Evolutionary conservation across 768 basidiomycete species (phyloP).

Genomic region (Boletus insuetus): DNA sequence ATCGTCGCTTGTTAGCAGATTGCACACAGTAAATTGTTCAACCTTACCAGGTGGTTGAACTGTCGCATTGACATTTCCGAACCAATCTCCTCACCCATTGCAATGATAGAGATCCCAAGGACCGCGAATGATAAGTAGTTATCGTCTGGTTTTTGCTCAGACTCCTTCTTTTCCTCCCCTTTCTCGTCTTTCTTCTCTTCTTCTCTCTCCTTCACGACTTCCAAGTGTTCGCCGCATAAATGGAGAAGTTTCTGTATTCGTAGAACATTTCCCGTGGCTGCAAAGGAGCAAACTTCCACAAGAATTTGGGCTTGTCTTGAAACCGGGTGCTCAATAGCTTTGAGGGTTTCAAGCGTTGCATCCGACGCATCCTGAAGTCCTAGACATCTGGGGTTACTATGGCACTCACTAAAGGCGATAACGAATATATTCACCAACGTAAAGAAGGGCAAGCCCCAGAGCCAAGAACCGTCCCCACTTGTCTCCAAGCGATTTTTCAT

Average conservation of each 20-base stretch:
- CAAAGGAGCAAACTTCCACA: constrained; percentile 91
- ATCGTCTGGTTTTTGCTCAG: constrained; percentile 56
- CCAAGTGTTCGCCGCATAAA: constrained; percentile 89
- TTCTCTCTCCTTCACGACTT: constrained; percentile 39
- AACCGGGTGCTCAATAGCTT: constrained; percentile 90
- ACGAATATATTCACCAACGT: constrained; percentile 61
- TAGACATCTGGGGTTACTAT: constrained; percentile 32
- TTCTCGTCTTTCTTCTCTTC: constrained; percentile 55
- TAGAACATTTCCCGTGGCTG: constrained; percentile 93
- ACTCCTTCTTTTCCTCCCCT: constrained; percentile 58
- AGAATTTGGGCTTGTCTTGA: constrained; percentile 89
- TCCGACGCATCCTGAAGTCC: constrained; percentile 92
- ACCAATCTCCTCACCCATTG: constrained; percentile 98
- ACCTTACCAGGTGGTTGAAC: constrained; percentile 90
- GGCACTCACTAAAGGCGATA: neutral
- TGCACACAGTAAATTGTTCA: neutral
- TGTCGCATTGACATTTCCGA: constrained; percentile 97
- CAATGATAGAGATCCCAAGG: constrained; percentile 87
- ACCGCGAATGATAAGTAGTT: constrained; percentile 92
- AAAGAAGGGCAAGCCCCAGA: constrained; percentile 85
- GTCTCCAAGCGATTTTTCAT: constrained; percentile 74
- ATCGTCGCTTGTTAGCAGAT: constrained; percentile 13
- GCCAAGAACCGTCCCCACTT: constrained; percentile 95
- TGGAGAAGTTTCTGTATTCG: constrained; percentile 92
- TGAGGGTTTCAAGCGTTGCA: constrained; percentile 88